These are phyloP conservation scores for Penicillium sp. DNA, from an alignment of 2,329 filamentous ascomycete species.

Conservation along the genomic window DNA sequence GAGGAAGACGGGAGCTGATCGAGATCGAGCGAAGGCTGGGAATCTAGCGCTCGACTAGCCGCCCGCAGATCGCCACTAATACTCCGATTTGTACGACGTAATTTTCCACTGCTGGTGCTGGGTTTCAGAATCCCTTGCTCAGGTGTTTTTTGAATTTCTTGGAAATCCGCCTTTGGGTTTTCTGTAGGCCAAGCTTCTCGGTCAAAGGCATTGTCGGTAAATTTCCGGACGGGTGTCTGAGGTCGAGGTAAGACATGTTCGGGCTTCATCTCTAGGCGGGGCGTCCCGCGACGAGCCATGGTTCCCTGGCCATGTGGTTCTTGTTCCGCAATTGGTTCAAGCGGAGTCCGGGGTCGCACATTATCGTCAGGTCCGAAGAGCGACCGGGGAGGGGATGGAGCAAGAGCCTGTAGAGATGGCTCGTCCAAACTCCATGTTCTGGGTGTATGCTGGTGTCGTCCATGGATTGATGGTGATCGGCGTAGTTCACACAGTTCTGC, in stretches of 20 bases:
- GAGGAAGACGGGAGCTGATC: slow-evolving; percentile 50
- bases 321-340: slow-evolving; percentile 54
- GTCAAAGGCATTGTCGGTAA: slow-evolving; percentile 34
- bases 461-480: slow-evolving; percentile 40
- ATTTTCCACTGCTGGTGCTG: slow-evolving; percentile 53
- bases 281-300: slow-evolving; percentile 35
- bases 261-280: slow-evolving; percentile 42
- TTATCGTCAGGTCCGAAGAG: slow-evolving; percentile 34
- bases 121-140: slow-evolving; percentile 33
- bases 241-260: slow-evolving; percentile 38
- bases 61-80: slow-evolving; percentile 75
- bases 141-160: slow-evolving; percentile 34
- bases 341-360: slow-evolving; percentile 42
- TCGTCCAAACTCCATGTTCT: slow-evolving; percentile 34
- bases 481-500: slow-evolving; percentile 29
- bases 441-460: slow-evolving; percentile 28
- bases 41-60: slow-evolving; percentile 54
- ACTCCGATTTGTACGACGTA: slow-evolving; percentile 66
- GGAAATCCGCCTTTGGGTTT: slow-evolving; percentile 14
- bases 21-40: slow-evolving; percentile 37
- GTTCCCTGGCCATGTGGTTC: slow-evolving; percentile 42
- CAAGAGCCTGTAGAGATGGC: slow-evolving; percentile 12
- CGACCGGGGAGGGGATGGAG: slow-evolving; percentile 32
- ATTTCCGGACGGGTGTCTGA: slow-evolving; percentile 32
- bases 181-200: slow-evolving; percentile 33